Evolutionary conservation across 768 basidiomycete genomes (phyloP), one percentile per base, ranked within the genome.

Genomic region (Tephrocybe sp.): DNA sequence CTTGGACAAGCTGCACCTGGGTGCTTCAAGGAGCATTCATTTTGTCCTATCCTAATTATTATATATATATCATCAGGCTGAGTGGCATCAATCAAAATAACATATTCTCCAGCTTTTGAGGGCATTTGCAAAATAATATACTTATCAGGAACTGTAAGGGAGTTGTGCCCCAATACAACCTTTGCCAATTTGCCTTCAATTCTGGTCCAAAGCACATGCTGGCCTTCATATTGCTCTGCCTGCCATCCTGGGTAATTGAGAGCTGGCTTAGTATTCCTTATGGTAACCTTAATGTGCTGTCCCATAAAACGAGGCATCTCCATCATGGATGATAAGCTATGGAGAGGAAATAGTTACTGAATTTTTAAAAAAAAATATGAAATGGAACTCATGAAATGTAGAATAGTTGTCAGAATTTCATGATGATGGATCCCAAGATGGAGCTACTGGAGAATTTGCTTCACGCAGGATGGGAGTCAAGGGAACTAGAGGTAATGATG

Each of bases 321-420:
- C 46, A 47, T 47, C 46, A 47, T 11, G 46, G 37, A 26, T 16
- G 3, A 9, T 36, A 12, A 18, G 34, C 45, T 47, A 44, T n/a
- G n/a, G n/a, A 11, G 5, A 15, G 11, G 16, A 5, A 15, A 15
- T 16, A 15, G 34, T 35, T 35, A 35, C 5, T 35, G 5, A 11
- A 11, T 5, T 15, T 5, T 35, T n/a, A n/a, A n/a, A n/a, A n/a
- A n/a, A n/a, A n/a, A 15, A 11, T 16, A 9, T 35, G 9, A 7
- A 9, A 15, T 9, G 16, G n/a, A 35, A 35, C 16, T 35, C 6
- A 9, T 11, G 34, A n/a, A 6, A 35, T n/a, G 7, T 35, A 35
- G 11, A n/a, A 15, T 11, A 35, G 34, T 15, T 35, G 25, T 36
- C 9, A 11, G 44, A 22, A 15, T 12, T 30, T 12, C 16, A 19